Base-by-base conservation (phyloP, 768 basidiomycete genomes). In the Termitomyces sp. region DNA sequence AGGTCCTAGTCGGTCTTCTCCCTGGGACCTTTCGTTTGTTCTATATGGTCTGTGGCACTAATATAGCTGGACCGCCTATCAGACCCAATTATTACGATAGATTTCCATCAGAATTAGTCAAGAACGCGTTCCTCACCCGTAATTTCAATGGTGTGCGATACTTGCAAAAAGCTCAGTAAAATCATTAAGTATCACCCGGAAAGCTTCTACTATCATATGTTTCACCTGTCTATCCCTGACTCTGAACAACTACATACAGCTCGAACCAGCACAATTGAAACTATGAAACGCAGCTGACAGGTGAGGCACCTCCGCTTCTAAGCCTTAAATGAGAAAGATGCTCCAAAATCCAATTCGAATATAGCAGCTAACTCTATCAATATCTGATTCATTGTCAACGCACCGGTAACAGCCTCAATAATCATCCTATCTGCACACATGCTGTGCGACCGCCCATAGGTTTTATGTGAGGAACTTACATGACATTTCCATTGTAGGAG, bases 401-500 rank as follows among this genome's bases (percentile, higher is more conserved):
- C 20, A 55, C 8, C 16, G 20, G 50, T 42, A 34, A 16, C 37
- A 33, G 47, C 57, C 37, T 57, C 51, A 54, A 37, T 54, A 55
- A 62, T 54, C 30, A 37, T 16, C 42, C 34, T 22, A 18, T 12
- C n/a, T 18, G 24, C 36, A 22, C 36, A 31, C 22, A 58, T 27
- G 55, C 55, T 61, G 55, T 61, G 42, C 48, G 45, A 27, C 31
- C 42, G 54, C n/a, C 48, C 44, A 50, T 45, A 58, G 24, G 51
- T 59, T 58, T 54, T 58, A 56, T 54, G 42, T 31, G 20, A 41
- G 31, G 18, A 45, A 37, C 6, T 58, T 15, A n/a, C 31, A 24
- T 37, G 37, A 37, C n/a, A 13, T 36, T 53, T 12, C 50, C 41
- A 52, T 56, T 15, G 31, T 30, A n/a, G n/a, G 16, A 31, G 42